phyloP scores from a whole-genome alignment of 495 filamentous ascomycete genomes.

The Aspergillus incahuasiensis region DNA sequence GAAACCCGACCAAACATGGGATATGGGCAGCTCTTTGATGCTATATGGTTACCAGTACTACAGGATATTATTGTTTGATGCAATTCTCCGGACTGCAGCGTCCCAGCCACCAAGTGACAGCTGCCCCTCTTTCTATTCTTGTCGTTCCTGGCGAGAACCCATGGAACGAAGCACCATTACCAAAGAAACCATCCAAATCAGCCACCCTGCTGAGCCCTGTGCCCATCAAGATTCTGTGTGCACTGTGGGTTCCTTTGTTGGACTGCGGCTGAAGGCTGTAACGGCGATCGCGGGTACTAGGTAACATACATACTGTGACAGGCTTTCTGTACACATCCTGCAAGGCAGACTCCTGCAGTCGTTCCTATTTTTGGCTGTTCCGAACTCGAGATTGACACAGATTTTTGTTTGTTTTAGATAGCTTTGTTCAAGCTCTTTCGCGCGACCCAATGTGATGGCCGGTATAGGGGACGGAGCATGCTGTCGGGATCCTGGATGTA shows the following conservation, averaged over 20 bases:
- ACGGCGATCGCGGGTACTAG: slow-evolving; percentile 7
- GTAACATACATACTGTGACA: slow-evolving; percentile 5
- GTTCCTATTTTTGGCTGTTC: slow-evolving; percentile 2
- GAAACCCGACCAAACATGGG: too few relatives aligned
- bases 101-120: background rate
- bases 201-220: slow-evolving; percentile 20
- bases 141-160: slow-evolving; percentile 11
- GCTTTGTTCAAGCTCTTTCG: slow-evolving; percentile 47
- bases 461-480: slow-evolving; percentile 80
- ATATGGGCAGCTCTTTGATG: too few relatives aligned
- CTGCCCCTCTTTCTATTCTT: slow-evolving; percentile 2
- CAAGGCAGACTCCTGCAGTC: slow-evolving; percentile 13
- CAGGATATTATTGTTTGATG: too few relatives aligned
- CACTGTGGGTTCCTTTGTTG: slow-evolving; percentile 12
- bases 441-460: slow-evolving; percentile 76
- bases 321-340: background rate
- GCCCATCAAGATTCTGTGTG: background rate
- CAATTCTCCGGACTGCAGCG: background rate
- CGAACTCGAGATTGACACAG: background rate
- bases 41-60: too few relatives aligned
- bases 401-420: background rate
- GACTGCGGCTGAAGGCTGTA: slow-evolving; percentile 20
- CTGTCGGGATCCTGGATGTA: slow-evolving; percentile 82
- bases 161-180: slow-evolving; percentile 8
- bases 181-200: slow-evolving; percentile 8